Evolutionary conservation across 106 monocot species (phyloP), one percentile per base, ranked within the genome.

Genomic region (Dendrobium huoshanense): DNA sequence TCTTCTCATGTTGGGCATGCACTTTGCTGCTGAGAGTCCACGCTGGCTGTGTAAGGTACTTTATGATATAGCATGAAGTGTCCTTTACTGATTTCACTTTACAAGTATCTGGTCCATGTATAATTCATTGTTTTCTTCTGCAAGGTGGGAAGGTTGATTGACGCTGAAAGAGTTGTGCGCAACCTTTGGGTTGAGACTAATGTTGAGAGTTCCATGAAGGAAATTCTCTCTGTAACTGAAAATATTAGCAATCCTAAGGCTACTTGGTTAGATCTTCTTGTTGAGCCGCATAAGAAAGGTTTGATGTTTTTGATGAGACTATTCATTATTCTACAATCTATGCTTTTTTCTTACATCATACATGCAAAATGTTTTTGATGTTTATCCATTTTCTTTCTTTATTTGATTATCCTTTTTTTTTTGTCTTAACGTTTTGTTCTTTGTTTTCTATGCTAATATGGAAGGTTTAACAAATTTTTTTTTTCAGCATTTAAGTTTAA

Each of bases 21-120:
- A 91, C 64, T 91, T 91, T 89, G 93, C 93, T 84, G 95, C 85
- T 77, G 95, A 95, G 77, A 95, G 95, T 85, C 95, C 95, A 45
- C 88, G 95, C 25, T 95, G 95, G 95, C 89, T 95, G 20, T 93
- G 81, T n/a, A 93, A 93, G 91, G 95, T 93, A 84, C 5, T n/a
- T 78, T 77, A 29, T 18, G 1, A 72, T 43, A 49, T 17, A 25
- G 64, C 24, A 49, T 55, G 31, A n/a, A 74, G 33, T 41, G 16
- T 10, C 45, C 49, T 73, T 51, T 51, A 51, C 13, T 11, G 33
- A 41, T 18, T 73, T 44, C 54, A 58, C 24, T 54, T 25, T 22
- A 65, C 64, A 65, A 24, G 22, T 25, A 1, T 37, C 37, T 1
- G 37, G 37, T 3, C 24, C 64, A 8, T 6, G 9, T 25, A 24